Evolutionary conservation across 2,329 filamentous ascomycete genomes (phyloP).

Genomic region (Sporothrix brasiliensis): DNA sequence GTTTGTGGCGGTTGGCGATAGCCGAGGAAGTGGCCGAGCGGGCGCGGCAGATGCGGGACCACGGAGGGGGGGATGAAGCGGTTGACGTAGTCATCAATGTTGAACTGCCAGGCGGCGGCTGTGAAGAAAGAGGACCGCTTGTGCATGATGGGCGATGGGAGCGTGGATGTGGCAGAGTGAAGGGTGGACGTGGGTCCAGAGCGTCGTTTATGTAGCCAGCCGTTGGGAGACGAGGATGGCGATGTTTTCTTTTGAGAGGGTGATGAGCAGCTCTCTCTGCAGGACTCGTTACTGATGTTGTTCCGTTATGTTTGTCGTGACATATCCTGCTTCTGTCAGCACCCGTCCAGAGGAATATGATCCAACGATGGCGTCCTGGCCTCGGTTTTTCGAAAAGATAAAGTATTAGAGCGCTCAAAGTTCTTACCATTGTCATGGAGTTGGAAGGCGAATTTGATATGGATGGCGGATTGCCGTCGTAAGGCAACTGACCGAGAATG

Average conservation of each 20-base stretch:
- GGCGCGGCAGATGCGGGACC: slow-evolving; percentile 64
- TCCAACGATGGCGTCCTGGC: too few relatives aligned
- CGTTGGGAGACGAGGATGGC: background rate
- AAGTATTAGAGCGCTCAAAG: too few relatives aligned
- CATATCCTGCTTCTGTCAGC: background rate
- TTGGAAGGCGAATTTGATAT: too few relatives aligned
- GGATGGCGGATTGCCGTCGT: too few relatives aligned
- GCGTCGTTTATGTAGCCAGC: background rate
- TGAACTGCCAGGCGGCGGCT: slow-evolving; percentile 57
- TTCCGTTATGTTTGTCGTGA: background rate
- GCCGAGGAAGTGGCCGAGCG: slow-evolving; percentile 70
- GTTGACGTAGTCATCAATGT: slow-evolving; percentile 78
- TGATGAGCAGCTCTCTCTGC: background rate
- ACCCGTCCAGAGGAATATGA: too few relatives aligned
- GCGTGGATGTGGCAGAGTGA: too few relatives aligned
- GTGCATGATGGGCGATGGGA: background rate
- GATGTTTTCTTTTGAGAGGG: background rate
- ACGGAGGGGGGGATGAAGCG: slow-evolving; percentile 67
- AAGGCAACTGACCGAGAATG: too few relatives aligned
- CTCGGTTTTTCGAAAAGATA: too few relatives aligned
- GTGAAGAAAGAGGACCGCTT: slow-evolving; percentile 15
- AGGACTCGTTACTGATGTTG: background rate
- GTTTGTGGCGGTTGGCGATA: slow-evolving; percentile 49
- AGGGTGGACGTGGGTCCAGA: background rate
- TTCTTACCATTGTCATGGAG: too few relatives aligned